Conservation (phyloP, 306 rosid genomes). For the Lathyrus sativus region DNA sequence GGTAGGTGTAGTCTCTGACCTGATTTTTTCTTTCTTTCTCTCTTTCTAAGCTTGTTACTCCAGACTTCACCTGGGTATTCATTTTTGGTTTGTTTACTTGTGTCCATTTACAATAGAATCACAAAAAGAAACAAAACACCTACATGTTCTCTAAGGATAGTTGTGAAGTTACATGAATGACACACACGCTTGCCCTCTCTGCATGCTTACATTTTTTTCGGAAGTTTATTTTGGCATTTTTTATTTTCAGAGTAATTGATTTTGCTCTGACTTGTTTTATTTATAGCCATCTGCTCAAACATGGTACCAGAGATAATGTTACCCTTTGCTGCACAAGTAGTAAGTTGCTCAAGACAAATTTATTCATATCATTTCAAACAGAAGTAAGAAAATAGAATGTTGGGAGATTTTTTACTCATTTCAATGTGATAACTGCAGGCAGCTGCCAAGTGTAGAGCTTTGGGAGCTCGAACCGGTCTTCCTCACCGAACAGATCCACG, state of each 20-base stretch:
- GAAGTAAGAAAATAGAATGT: background rate
- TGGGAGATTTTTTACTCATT: constrained; percentile 13
- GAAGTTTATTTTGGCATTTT: background rate
- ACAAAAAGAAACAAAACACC: constrained; percentile 17
- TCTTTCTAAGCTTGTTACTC: constrained; percentile 2
- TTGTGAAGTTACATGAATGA: constrained; percentile 14
- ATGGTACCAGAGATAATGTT: constrained; percentile 85
- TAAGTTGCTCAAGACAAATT: constrained; percentile 41
- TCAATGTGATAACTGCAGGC: constrained; percentile 57
- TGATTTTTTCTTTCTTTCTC: background rate
- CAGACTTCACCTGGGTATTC: constrained; percentile 21
- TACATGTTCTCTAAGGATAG: background rate
- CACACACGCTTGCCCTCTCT: constrained; percentile 7
- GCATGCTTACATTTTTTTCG: constrained; percentile 5
- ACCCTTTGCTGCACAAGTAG: constrained; percentile 88
- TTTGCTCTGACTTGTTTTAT: constrained; percentile 40
- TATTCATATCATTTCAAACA: constrained; percentile 6
- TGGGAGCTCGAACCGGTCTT: constrained; percentile 64
- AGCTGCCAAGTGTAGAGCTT: constrained; percentile 74
- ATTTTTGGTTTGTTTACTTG: constrained; percentile 5
- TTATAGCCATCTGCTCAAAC: constrained; percentile 76
- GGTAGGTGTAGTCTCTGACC: constrained; percentile 51
- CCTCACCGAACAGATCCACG: constrained; percentile 56
- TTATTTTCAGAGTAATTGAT: constrained; percentile 18
- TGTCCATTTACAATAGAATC: constrained; percentile 4